Percentiles rank a stretch among this genome's conserved stretches.
Conservation (phyloP, 2,329 filamentous ascomycete genomes). For the Trichoderma asperellum region DNA sequence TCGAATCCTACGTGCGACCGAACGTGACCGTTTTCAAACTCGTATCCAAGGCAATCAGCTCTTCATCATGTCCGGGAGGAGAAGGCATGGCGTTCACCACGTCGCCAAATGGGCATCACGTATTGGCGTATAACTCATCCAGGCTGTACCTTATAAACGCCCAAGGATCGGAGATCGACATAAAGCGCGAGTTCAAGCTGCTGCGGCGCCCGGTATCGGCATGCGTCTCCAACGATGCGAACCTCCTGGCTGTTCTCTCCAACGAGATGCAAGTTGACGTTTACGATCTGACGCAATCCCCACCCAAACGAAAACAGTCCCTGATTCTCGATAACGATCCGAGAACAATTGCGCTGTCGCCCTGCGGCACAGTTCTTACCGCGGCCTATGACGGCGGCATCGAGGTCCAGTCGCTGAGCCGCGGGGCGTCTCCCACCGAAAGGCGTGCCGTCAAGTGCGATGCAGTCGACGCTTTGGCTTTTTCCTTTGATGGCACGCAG, state of each 20-base stretch:
- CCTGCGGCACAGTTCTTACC: conserved; percentile 79
- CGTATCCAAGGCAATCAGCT: conserved; percentile 82
- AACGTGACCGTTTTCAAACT: conserved; percentile 74
- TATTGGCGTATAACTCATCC: conserved; percentile 84
- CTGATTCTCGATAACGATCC: conserved; percentile 79
- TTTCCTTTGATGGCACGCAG: conserved; percentile 78
- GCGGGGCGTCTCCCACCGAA: conserved; percentile 66
- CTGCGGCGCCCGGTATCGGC: conserved; percentile 73
- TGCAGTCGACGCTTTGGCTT: conserved; percentile 72
- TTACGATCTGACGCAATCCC: conserved; percentile 70
- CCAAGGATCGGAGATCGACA: conserved; percentile 59
- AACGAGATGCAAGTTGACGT: conserved; percentile 83
- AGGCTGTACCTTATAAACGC: conserved; percentile 80
- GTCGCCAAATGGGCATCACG: conserved; percentile 72
- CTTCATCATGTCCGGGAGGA: conserved; percentile 78
- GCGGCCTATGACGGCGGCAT: conserved; percentile 88
- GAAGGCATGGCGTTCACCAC: conserved; percentile 85
- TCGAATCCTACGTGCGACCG: conserved; percentile 74
- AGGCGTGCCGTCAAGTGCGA: conserved; percentile 78
- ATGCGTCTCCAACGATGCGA: conserved; percentile 78
- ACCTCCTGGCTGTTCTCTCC: conserved; percentile 76
- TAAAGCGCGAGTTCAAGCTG: conserved; percentile 80
- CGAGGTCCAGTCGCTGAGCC: conserved; percentile 76
- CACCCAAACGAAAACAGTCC: conserved; percentile 72
- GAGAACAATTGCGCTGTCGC: conserved; percentile 77